These are phyloP conservation scores for Saccharomyces mikatae DNA, from an alignment of 805 yeast genomes.

Conservation along the genomic window DNA sequence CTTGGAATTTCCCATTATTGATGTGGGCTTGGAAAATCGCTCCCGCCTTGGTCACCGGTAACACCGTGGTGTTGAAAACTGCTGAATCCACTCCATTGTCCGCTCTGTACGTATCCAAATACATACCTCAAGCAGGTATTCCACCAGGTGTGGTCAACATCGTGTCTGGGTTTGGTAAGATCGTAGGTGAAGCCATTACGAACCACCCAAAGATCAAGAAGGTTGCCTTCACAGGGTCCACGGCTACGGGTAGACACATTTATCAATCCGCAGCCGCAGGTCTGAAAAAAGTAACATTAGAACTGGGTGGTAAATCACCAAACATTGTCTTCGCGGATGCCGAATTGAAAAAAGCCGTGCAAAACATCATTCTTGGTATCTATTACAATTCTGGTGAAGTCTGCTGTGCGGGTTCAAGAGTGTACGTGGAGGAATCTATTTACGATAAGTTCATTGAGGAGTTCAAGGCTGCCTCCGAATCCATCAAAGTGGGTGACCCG, in stretches of 20 bases:
- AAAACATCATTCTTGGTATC: constrained; percentile 72
- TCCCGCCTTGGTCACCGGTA: constrained; percentile 88
- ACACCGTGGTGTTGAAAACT: constrained; percentile 78
- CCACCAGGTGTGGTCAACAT: constrained; percentile 89
- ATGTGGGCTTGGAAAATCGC: constrained; percentile 95
- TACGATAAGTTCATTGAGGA: constrained; percentile 68
- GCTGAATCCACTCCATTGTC: constrained; percentile 91
- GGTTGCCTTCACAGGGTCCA: constrained; percentile 92
- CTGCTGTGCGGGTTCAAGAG: constrained; percentile 90
- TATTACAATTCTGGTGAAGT: constrained; percentile 94
- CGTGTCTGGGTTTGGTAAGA: constrained; percentile 78
- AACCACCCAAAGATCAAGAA: constrained; percentile 76
- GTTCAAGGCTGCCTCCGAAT: constrained; percentile 46
- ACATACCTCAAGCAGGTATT: constrained; percentile 73
- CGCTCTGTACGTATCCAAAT: constrained; percentile 65
- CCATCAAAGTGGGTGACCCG: constrained; percentile 71
- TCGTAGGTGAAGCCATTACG: constrained; percentile 74
- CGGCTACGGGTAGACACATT: constrained; percentile 78
- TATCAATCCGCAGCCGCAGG: constrained; percentile 74
- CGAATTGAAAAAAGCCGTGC: constrained; percentile 65
- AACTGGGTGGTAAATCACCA: constrained; percentile 96
- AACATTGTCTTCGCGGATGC: constrained; percentile 83
- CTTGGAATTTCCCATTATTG: constrained; percentile 94
- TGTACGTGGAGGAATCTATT: constrained; percentile 76
- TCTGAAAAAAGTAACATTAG: constrained; percentile 85